Conservation (phyloP, 2,329 filamentous ascomycete genomes). For the Xylaria sp. region DNA sequence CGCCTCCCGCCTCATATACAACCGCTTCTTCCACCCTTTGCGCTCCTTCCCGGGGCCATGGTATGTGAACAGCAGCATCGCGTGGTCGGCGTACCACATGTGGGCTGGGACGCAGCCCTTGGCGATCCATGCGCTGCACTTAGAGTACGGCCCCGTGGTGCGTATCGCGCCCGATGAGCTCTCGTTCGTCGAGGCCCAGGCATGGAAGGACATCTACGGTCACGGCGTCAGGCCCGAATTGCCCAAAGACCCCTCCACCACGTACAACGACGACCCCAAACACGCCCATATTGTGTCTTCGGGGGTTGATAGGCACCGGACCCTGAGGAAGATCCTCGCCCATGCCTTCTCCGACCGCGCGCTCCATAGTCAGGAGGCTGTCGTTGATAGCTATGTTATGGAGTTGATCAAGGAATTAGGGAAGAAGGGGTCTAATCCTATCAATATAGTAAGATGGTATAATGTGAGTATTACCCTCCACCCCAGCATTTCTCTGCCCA, state of each 20-base stretch:
- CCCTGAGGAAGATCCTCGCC: no score
- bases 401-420: no score
- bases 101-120: no score
- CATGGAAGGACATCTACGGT: background rate
- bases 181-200: background rate
- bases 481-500: no score
- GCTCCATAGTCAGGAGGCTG: background rate
- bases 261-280: background rate
- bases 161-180: background rate
- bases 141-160: background rate
- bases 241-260: background rate
- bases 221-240: background rate
- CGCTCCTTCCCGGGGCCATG: background rate
- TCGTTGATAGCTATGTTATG: background rate
- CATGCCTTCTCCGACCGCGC: background rate
- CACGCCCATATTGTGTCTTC: background rate
- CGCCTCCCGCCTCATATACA: background rate
- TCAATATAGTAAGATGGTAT: no score
- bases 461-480: no score
- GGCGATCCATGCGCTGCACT: background rate
- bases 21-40: background rate
- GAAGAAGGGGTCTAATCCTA: no score
- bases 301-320: no score
- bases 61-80: background rate
- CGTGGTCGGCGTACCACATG: background rate